A percentile compares a stretch with the other conserved stretches of the same genome.
These are phyloP conservation scores for Chrysoporthe deuterocubensis DNA, from an alignment of 2,329 filamentous ascomycete genomes.

Conservation along the genomic window DNA sequence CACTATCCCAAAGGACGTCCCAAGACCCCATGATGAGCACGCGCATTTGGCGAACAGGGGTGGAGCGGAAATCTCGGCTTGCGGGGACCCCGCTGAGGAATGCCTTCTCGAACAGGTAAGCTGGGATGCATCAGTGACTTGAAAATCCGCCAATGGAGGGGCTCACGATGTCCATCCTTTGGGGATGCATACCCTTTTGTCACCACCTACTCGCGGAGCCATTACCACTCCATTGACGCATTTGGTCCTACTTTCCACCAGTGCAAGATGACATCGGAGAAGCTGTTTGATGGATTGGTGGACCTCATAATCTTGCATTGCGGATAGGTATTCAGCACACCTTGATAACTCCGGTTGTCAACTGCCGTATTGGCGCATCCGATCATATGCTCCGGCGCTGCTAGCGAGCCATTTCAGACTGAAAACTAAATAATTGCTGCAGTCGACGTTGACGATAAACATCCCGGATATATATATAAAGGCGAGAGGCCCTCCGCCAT, in stretches of 20 bases:
- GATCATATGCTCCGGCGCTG: neutral
- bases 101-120: neutral
- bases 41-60: neutral
- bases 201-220: neutral
- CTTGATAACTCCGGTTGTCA: neutral
- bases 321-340: neutral
- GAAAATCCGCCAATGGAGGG: constrained; percentile 1
- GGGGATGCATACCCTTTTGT: neutral
- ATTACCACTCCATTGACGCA: neutral
- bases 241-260: neutral
- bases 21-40: too few relatives aligned
- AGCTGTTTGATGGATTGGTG: constrained; percentile 7
- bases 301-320: neutral
- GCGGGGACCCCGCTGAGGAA: neutral
- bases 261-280: neutral
- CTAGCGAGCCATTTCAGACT: neutral
- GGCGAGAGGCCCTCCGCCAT: neutral
- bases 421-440: neutral
- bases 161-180: neutral
- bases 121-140: neutral
- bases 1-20: too few relatives aligned
- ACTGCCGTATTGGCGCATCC: neutral
- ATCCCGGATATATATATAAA: neutral
- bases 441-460: too few relatives aligned
- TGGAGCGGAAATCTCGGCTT: neutral